phyloP scores from a whole-genome alignment of 805 yeast genomes.

The Yarrowia divulgata region DNA sequence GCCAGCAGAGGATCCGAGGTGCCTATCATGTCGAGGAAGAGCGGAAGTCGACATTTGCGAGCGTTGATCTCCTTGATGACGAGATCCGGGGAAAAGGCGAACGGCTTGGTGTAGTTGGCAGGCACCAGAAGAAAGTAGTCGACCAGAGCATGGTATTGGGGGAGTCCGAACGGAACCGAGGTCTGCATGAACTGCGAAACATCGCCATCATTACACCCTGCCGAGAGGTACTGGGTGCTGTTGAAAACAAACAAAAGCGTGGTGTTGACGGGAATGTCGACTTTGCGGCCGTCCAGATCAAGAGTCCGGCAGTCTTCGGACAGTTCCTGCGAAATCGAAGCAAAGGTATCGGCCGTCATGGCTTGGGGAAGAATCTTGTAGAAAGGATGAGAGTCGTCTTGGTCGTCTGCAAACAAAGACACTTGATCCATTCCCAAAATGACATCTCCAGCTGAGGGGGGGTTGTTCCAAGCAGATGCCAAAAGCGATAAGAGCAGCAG shows the following conservation, averaged over 20 bases:
- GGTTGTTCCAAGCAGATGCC: not conserved
- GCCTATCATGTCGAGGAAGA: slow-evolving; percentile 29
- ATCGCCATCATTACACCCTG: slow-evolving; percentile 7
- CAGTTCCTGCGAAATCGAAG: slow-evolving; percentile 5
- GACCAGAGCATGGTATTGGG: slow-evolving; percentile 41
- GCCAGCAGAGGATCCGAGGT: slow-evolving; percentile 21
- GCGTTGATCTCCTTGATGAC: slow-evolving; percentile 36
- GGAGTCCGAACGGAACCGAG: slow-evolving; percentile 43
- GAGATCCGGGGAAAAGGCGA: slow-evolving; percentile 33
- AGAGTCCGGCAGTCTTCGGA: slow-evolving; percentile 9
- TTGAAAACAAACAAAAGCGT: slow-evolving; percentile 43
- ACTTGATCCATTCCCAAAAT: slow-evolving; percentile 24
- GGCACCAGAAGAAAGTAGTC: slow-evolving; percentile 43
- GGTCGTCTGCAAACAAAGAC: slow-evolving; percentile 1
- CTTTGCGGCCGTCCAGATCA: slow-evolving; percentile 25
- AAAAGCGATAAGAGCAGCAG: not conserved
- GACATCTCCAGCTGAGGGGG: slow-evolving; percentile 6
- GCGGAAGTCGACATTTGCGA: slow-evolving; percentile 11
- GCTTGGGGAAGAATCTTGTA: slow-evolving; percentile 27
- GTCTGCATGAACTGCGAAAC: slow-evolving; percentile 41
- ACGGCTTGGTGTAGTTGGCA: slow-evolving; percentile 37
- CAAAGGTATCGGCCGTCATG: slow-evolving; percentile 21
- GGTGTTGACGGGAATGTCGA: slow-evolving; percentile 42
- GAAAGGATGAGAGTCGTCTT: slow-evolving; percentile 22
- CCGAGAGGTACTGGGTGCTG: slow-evolving; percentile 19